Evolutionary conservation across 2,329 filamentous ascomycete species (phyloP), one percentile per base, ranked within the genome.

Genomic region (Fusarium subglutinans): DNA sequence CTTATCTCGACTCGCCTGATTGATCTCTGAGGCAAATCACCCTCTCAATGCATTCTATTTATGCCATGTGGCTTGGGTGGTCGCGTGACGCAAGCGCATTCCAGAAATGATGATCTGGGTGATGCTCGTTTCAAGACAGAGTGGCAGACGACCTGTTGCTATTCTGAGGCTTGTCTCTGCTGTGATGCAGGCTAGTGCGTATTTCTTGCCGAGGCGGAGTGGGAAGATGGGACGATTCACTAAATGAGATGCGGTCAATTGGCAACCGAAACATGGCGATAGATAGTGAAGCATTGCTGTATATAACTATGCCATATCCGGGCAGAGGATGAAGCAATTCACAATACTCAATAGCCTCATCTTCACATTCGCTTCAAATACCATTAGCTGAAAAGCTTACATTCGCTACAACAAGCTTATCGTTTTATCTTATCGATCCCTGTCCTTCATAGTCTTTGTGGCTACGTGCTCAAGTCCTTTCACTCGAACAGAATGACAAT

Each of bases 91-190:
- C 50, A 56, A 40, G 45, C 54, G 30, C 22, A 45, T 22, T 14
- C 37, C 5, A 3, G 15, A 26, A 11, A n/a, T 7, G 26, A 5
- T 37, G 41, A 43, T 5, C 37, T 28, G 35, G n/a, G 10, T 37
- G 26, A 28, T 3, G 22, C 40, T 43, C 15, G 28, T 13, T 44
- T 48, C 43, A 35, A 14, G 56, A 43, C 45, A 61, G 41, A 26
- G 33, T 37, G 43, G 28, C 68, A 76, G 68, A 64, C 75, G 75
- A 74, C 72, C 50, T 69, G 73, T 74, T 77, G 20, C 75, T 77
- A 77, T 77, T 77, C 63, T 57, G 17, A 66, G 63, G 28, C 44
- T 43, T 48, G n/a, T 9, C 35, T 12, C 3, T 10, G 51, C 12
- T 48, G 18, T 28, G 55, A 30, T 43, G 26, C 20, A 24, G 5